Evolutionary conservation across 352 stramenopile species (phyloP), one percentile per base, ranked within the genome.

Genomic region (Peronospora tabacina): DNA sequence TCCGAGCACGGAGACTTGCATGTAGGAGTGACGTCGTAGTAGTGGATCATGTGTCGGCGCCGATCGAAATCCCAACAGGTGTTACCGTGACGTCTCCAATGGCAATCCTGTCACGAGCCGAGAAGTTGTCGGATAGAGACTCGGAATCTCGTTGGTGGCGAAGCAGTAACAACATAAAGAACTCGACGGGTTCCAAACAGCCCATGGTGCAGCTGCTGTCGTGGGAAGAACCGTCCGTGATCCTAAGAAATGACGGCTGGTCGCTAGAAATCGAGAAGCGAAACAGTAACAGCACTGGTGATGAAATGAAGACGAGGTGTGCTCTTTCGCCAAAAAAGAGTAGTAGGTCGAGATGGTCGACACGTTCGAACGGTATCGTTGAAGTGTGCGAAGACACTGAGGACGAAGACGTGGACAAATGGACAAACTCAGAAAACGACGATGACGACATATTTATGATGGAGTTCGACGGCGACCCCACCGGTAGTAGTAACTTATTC

Each of bases 371-470:
- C 13, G 57, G 61, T 10, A 63, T 67, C 15, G 55, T 55, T 9
- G 72, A 76, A 34, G 63, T 60, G 30, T 61, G 51, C 17, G 64
- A 70, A 6, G 61, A 76, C 30, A 67, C 68, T 13, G 69, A 82
- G 5, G 69, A 82, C 2, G 56, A 80, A 45, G 60, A 69, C 20
- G 43, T 46, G 16, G 58, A 72, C 41, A 61, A 11, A 33, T 56
- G 28, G 40, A 76, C 56, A 1, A 56, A 65, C 30, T 55, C 46
- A 45, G 66, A 75, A 28, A 63, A 71, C 26, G 58, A 72, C 10
- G 58, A 77, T 29, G 65, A 80, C 15, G 70, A 70, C 45, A 89
- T 89, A 72, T 89, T 89, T 71, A 73, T 74, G 55, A 89, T 89
- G 78, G 78, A 89, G 61, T 60, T 80, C 45, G 72, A 78, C n/a